These are phyloP conservation scores for Blastobotrys peoriensis DNA, from an alignment of 805 yeast species.

Conservation along the genomic window DNA sequence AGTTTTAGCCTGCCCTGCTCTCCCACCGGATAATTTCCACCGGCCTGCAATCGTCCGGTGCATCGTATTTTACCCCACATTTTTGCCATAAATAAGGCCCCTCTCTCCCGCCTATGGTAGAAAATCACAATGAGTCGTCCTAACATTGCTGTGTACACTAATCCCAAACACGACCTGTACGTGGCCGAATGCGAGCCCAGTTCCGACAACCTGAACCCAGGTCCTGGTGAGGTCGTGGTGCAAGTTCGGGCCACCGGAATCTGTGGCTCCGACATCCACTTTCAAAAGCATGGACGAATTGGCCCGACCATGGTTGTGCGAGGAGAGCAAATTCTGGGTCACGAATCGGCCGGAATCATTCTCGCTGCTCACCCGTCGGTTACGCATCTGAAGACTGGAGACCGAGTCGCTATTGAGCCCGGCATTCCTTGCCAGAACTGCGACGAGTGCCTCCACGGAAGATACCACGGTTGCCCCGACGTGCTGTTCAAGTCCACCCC, in stretches of 20 bases:
- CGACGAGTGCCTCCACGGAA: constrained; percentile 31
- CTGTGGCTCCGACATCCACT: constrained; percentile 71
- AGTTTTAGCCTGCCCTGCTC: too few relatives aligned
- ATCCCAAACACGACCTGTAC: constrained; percentile 27
- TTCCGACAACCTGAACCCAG: constrained; percentile 26
- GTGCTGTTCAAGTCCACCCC: constrained; percentile 35
- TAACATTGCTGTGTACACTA: constrained; percentile 27
- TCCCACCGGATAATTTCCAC: too few relatives aligned
- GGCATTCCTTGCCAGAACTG: constrained; percentile 44
- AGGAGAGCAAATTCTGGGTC: constrained; percentile 57
- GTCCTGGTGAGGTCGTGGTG: constrained; percentile 42
- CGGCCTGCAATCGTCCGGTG: too few relatives aligned
- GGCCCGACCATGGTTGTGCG: constrained; percentile 49
- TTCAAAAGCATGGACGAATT: constrained; percentile 59
- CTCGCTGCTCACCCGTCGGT: constrained; percentile 47
- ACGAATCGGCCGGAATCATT: constrained; percentile 50
- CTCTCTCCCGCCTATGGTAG: too few relatives aligned
- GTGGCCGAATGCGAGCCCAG: constrained; percentile 23
- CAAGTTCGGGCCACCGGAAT: constrained; percentile 63
- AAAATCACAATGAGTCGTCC: not conserved
- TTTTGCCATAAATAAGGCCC: too few relatives aligned
- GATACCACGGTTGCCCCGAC: constrained; percentile 34
- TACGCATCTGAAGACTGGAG: constrained; percentile 41
- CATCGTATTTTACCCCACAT: too few relatives aligned
- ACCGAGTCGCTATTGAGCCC: constrained; percentile 41